Percentiles rank a stretch among this genome's conserved stretches.
Conservation (phyloP, 306 rosid species). For the Urtica urens region DNA sequence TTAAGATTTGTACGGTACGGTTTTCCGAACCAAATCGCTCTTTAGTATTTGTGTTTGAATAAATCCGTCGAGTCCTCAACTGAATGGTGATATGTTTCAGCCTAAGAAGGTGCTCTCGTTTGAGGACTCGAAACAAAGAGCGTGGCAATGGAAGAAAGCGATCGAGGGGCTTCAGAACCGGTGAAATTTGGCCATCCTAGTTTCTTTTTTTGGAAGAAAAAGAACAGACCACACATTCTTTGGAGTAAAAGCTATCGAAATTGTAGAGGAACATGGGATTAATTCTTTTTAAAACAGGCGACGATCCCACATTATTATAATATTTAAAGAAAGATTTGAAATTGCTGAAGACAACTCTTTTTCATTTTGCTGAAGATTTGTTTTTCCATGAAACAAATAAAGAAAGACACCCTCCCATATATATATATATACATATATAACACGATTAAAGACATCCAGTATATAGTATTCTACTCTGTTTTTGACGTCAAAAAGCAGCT, state of each 20-base stretch:
- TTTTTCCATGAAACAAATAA: too few relatives aligned
- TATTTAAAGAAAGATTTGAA: constrained; percentile 29
- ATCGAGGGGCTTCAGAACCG: constrained; percentile 94
- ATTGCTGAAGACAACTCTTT: constrained; percentile 4
- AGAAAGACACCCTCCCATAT: too few relatives aligned
- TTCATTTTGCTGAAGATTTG: too few relatives aligned
- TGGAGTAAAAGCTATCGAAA: constrained; percentile 13
- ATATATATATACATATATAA: too few relatives aligned
- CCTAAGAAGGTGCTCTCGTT: constrained; percentile 82
- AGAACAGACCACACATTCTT: constrained; percentile 34
- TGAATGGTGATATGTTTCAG: constrained; percentile 55
- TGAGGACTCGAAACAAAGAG: constrained; percentile 92
- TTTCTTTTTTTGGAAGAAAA: too few relatives aligned
- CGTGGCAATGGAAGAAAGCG: constrained; percentile 93
- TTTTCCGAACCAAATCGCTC: constrained; percentile 7
- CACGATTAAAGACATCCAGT: too few relatives aligned
- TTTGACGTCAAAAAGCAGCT: too few relatives aligned
- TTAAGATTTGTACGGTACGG: constrained; percentile 89
- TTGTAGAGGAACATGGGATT: constrained; percentile 34
- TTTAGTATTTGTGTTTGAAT: too few relatives aligned
- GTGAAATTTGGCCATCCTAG: constrained; percentile 37
- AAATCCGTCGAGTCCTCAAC: too few relatives aligned
- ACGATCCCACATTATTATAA: constrained; percentile 24
- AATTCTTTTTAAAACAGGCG: constrained; percentile 19
- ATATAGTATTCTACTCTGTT: too few relatives aligned